Percentiles rank a stretch among this genome's conserved stretches.
phyloP scores from a whole-genome alignment of 768 basidiomycete genomes.

The Boletus pseudo-olivaceus region DNA sequence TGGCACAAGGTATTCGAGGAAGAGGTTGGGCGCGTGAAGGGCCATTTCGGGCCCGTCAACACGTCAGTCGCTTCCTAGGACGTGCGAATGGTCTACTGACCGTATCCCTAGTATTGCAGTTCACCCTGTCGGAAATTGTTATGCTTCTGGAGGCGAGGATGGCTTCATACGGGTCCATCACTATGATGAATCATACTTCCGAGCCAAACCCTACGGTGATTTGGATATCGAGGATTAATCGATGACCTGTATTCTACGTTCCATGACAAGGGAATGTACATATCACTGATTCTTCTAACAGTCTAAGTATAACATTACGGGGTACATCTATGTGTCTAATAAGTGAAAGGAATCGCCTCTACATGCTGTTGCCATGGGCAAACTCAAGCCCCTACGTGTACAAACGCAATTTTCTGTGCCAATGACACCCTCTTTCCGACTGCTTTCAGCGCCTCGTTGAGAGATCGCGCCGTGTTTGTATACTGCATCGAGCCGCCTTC shows the following conservation, averaged over 20 bases:
- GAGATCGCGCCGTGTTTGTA: conserved; percentile 17
- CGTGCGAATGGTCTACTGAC: neutral
- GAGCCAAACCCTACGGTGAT: conserved; percentile 86
- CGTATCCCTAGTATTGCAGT: conserved; percentile 70
- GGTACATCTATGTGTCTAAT: neutral
- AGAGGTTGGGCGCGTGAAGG: conserved; percentile 95
- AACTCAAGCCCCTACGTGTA: conserved; percentile 26
- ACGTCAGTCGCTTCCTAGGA: conserved; percentile 57
- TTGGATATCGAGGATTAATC: conserved; percentile 65
- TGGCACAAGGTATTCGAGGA: conserved; percentile 98
- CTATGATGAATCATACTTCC: conserved; percentile 95
- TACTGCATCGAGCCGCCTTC: conserved; percentile 5
- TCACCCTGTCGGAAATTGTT: conserved; percentile 82
- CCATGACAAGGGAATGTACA: conserved; percentile 6
- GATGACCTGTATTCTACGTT: conserved; percentile 7
- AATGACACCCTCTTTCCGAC: conserved; percentile 15
- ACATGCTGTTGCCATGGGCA: neutral
- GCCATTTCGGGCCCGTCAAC: conserved; percentile 95
- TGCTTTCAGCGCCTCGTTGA: conserved; percentile 17
- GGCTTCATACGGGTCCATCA: conserved; percentile 90
- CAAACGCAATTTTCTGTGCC: conserved; percentile 26
- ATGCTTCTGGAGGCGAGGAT: conserved; percentile 95
- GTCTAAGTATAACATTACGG: neutral
- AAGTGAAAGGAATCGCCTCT: neutral
- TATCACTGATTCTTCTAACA: neutral